Base-by-base conservation (phyloP, 768 basidiomycete species). In the Fibroporia radiculosa region DNA sequence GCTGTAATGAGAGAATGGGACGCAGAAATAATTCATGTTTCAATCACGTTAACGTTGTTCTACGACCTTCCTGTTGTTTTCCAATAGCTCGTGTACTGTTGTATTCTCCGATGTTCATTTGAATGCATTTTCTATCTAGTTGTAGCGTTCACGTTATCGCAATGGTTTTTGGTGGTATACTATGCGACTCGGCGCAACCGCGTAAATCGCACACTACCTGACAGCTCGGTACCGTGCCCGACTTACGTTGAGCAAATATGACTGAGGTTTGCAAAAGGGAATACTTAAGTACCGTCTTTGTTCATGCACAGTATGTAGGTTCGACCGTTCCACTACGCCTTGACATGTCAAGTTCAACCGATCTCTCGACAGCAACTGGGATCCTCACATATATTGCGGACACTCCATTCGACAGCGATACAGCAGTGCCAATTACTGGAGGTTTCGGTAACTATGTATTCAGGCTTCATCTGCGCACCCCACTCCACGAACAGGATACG, bases 371-470 rank as follows among this genome's bases (percentile, higher is more conserved):
- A 0, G 13, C 43, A n/a, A 24, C 61, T 19, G 65, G 60, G 19
- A 52, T 73, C 23, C 51, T 63, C 26, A 51, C 47, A 13, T 84
- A 80, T 52, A 66, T 83, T 28, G 44, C 61, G 8, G 46, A 55
- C n/a, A 74, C 75, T 0, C 63, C 69, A 4, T 82, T 77, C 53
- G 67, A 72, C 13, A 66, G 69, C 46, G 58, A 59, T 20, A 56
- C 53, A 3, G 62, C 74, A 20, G 59, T 58, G 5, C 48, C 57
- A 7, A 67, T 84, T 19, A 59, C 65, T 3, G 82, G 81, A 1
- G 82, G 82, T 5, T 40, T 25, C 18, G 67, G 66, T 24, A 84
- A 82, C 60, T 84, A 72, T 57, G 58, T 69, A n/a, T 84, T 69
- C 56, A 72, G 82, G 24, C 54, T 83, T n/a, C 56, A 57, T 25